phyloP scores from a whole-genome alignment of 192 early-diverging fungal species.

The Jimgerdemannia flammicorona region DNA sequence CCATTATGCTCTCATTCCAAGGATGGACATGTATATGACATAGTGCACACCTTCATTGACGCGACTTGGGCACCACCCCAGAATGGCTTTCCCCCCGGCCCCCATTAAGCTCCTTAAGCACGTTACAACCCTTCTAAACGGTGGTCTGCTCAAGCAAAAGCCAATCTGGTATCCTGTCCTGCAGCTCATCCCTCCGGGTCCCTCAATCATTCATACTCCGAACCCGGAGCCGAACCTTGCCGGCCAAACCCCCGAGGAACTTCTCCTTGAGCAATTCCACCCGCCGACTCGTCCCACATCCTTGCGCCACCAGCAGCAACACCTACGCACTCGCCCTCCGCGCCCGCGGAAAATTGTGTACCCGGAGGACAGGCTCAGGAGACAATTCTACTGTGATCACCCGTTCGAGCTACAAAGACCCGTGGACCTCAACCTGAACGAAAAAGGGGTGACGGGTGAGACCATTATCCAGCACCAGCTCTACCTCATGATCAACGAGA shows the following conservation, averaged over 20 bases:
- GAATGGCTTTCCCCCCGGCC: slow-evolving; percentile 28
- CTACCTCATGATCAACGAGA: slow-evolving; percentile 63
- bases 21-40: too few species aligned
- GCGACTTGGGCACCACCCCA: background rate
- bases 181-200: slow-evolving; percentile 46
- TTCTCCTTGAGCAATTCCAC: background rate
- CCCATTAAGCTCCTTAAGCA: slow-evolving; percentile 45
- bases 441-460: slow-evolving; percentile 74
- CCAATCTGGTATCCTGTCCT: slow-evolving; percentile 52
- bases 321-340: slow-evolving; percentile 56
- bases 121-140: slow-evolving; percentile 50
- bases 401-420: slow-evolving; percentile 85
- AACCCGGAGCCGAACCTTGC: slow-evolving; percentile 15
- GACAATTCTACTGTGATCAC: slow-evolving; percentile 88
- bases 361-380: slow-evolving; percentile 84
- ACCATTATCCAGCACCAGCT: slow-evolving; percentile 84
- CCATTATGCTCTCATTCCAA: too few species aligned
- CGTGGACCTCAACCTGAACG: slow-evolving; percentile 63
- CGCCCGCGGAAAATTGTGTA: slow-evolving; percentile 75
- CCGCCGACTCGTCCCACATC: background rate
- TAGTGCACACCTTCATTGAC: background rate
- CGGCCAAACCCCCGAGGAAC: slow-evolving; percentile 8
- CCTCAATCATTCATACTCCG: slow-evolving; percentile 46
- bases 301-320: slow-evolving; percentile 40
- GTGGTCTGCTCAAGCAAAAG: slow-evolving; percentile 42